Conservation (phyloP, 345 rosid species). For the Lenwebbia sp. region DNA sequence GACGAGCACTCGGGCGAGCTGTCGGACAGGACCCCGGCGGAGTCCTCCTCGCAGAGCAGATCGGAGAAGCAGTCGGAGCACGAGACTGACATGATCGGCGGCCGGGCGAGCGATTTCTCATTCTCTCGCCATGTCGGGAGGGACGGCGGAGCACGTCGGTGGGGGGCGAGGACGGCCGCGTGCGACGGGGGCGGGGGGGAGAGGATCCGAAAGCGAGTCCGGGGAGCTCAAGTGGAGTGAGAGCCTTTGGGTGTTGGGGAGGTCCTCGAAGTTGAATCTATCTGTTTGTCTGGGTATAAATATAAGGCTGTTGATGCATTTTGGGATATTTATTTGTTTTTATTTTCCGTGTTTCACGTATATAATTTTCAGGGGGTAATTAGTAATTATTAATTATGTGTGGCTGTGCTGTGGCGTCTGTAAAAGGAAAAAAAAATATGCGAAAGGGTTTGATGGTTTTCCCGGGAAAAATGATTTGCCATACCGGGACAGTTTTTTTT, state of each 20-base stretch:
- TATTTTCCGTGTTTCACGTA: background rate
- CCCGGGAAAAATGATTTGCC: conserved; percentile 32
- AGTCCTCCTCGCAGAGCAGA: conserved; percentile 76
- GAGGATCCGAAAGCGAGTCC: background rate
- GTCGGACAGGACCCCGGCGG: conserved; percentile 50
- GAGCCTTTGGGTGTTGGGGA: background rate
- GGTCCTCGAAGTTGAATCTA: conserved; percentile 12
- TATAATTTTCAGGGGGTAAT: background rate
- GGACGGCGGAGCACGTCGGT: background rate
- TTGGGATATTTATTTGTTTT: background rate
- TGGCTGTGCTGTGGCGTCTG: background rate
- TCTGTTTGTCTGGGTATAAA: conserved; percentile 59
- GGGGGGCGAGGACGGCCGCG: background rate
- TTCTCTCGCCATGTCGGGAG: conserved; percentile 22
- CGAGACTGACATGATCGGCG: conserved; percentile 35
- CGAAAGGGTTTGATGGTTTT: conserved; percentile 7
- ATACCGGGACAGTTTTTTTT: background rate
- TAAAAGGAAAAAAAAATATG: background rate
- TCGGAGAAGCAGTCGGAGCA: conserved; percentile 50
- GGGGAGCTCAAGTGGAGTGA: background rate
- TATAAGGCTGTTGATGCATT: conserved; percentile 18
- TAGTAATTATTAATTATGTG: too few species aligned
- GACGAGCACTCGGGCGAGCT: conserved; percentile 60
- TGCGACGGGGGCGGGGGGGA: background rate
- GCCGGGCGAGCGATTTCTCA: conserved; percentile 15